phyloP scores from a whole-genome alignment of 2,329 filamentous ascomycete species.

The Beauveria brongniartii region DNA sequence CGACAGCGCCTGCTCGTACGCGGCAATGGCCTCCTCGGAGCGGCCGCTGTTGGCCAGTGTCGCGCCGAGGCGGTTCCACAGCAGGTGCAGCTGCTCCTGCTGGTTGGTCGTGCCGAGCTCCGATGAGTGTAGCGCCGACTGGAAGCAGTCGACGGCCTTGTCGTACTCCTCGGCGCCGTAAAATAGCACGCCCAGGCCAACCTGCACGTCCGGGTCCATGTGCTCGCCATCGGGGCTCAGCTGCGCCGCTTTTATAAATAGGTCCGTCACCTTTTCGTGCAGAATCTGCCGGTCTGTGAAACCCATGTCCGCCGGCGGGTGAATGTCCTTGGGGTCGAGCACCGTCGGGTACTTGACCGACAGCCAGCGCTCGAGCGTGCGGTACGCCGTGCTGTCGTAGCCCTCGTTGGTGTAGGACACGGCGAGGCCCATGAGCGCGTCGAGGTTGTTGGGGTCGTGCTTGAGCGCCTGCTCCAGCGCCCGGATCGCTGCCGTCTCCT shows the following conservation, averaged over 20 bases:
- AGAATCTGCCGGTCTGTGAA: conserved; percentile 89
- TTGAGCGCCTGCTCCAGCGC: conserved; percentile 87
- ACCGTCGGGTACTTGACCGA: conserved; percentile 89
- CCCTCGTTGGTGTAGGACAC: conserved; percentile 99
- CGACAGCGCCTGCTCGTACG: conserved; percentile 85
- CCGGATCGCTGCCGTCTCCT: conserved; percentile 90
- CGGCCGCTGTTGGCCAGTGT: conserved; percentile 92
- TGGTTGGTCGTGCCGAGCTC: conserved; percentile 80
- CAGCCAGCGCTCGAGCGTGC: conserved; percentile 92
- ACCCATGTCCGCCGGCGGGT: conserved; percentile 72
- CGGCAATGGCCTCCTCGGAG: conserved; percentile 91
- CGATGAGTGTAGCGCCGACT: conserved; percentile 75
- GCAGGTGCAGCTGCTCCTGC: conserved; percentile 77
- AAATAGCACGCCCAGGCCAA: conserved; percentile 92
- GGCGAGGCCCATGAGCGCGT: conserved; percentile 88
- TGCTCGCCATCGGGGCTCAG: conserved; percentile 85
- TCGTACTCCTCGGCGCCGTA: conserved; percentile 97
- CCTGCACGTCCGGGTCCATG: conserved; percentile 98
- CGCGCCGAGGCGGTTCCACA: conserved; percentile 95
- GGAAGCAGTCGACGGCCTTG: conserved; percentile 98
- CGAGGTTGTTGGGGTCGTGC: conserved; percentile 76
- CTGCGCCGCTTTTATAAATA: conserved; percentile 89
- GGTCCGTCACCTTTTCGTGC: conserved; percentile 80
- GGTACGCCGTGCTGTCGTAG: conserved; percentile 94
- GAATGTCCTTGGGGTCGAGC: conserved; percentile 62